phyloP scores from a whole-genome alignment of 1,284 basidiomycete species.

The Fomes fomentarius region DNA sequence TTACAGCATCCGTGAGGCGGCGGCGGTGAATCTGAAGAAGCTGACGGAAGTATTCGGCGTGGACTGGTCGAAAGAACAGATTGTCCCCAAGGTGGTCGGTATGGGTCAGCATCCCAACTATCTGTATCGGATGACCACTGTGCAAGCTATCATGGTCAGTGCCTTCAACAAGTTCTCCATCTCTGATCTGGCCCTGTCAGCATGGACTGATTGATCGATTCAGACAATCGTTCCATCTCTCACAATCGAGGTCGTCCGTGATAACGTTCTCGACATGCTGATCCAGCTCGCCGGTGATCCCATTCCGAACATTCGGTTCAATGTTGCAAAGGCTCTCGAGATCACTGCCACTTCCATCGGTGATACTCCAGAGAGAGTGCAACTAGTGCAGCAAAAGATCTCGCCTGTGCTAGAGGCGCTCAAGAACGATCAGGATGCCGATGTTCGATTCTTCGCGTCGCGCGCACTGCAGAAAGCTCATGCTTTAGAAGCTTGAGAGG shows the following conservation, averaged over 20 bases:
- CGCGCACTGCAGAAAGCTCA: conserved; percentile 67
- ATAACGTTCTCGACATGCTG: conserved; percentile 87
- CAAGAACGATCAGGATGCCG: conserved; percentile 91
- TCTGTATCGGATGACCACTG: conserved; percentile 98
- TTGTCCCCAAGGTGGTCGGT: conserved; percentile 96
- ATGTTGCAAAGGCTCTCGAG: conserved; percentile 95
- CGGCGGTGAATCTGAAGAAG: conserved; percentile 96
- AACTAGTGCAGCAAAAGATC: conserved; percentile 76
- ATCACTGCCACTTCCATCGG: conserved; percentile 79
- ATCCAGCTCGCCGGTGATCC: conserved; percentile 87
- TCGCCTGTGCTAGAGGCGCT: conserved; percentile 86
- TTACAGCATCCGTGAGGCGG: conserved; percentile 97
- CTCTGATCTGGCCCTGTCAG: conserved; percentile 12
- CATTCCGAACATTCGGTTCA: conserved; percentile 99
- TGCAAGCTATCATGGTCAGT: conserved; percentile 95
- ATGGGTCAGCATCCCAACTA: conserved; percentile 99
- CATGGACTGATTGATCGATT: conserved; percentile 18
- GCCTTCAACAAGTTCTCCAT: conserved; percentile 6
- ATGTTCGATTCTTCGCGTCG: conserved; percentile 88
- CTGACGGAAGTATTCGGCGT: conserved; percentile 99
- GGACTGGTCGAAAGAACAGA: conserved; percentile 94
- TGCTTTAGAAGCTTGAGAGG: conserved; percentile 27
- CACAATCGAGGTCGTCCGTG: conserved; percentile 82
- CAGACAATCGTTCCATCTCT: conserved; percentile 96
- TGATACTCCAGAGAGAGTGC: conserved; percentile 69